Evolutionary conservation across 1,284 basidiomycete species (phyloP).

Genomic region (Amylostereum areolatum): DNA sequence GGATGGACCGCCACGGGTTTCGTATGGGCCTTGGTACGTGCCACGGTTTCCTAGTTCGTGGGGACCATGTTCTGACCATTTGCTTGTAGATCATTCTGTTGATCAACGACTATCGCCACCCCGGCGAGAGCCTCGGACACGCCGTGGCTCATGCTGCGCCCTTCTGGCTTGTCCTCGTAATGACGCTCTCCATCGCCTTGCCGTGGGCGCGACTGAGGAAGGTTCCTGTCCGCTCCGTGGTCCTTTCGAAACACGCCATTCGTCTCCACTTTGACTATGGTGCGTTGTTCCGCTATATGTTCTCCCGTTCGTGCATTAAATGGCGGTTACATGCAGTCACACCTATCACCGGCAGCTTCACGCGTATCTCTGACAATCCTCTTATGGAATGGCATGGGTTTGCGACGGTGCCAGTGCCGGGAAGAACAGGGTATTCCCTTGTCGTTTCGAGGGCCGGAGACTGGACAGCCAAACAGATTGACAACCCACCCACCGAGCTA

Average conservation of each 20-base stretch:
- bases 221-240: conserved; percentile 45
- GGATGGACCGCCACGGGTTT: conserved; percentile 49
- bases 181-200: conserved; percentile 47
- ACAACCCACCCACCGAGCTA: conserved; percentile 43
- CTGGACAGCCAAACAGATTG: conserved; percentile 50
- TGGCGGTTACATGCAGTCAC: conserved; percentile 22
- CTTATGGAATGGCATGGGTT: conserved; percentile 60
- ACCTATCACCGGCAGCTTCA: conserved; percentile 48
- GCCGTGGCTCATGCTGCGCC: conserved; percentile 40
- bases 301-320: no score
- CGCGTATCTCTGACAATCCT: conserved; percentile 46
- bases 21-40: conserved; percentile 45
- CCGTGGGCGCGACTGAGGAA: conserved; percentile 51
- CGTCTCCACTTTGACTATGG: conserved; percentile 53
- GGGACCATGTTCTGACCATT: background rate
- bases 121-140: conserved; percentile 31
- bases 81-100: conserved; percentile 38
- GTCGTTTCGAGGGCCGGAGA: conserved; percentile 54
- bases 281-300: conserved; percentile 16
- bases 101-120: conserved; percentile 44
- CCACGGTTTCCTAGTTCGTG: background rate
- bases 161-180: conserved; percentile 48
- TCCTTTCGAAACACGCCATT: conserved; percentile 52
- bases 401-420: conserved; percentile 46
- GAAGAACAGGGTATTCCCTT: conserved; percentile 48